Evolutionary conservation across 2,329 filamentous ascomycete species (phyloP), one percentile per base, ranked within the genome.

Genomic region (Diaporthe velutina): DNA sequence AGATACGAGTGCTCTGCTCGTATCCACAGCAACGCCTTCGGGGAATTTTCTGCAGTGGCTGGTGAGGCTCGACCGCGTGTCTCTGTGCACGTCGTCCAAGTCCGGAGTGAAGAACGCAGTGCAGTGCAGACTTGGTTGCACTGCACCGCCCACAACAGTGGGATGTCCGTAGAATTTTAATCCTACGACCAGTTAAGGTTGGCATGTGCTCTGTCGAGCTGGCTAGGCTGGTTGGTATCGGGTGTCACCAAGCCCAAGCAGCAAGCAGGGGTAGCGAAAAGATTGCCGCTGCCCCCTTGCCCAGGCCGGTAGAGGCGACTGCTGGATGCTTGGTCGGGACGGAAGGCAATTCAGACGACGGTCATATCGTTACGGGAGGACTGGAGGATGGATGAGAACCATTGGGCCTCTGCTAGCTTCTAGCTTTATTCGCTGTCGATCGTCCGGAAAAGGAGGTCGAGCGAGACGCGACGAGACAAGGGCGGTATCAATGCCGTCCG

Each of bases 401-500:
- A 38, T 38, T 67, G 45, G 35, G 45, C 33, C 8, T 30, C 22
- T 68, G 45, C 7, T 54, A 19, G 64, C 48, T 38, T 67, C 13
- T 38, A 8, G 61, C 8, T 67, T 38, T 28, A 19, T 52, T 52
- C 45, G 30, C 33, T 8, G 48, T 40, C 64, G 33, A 68, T 40
- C 64, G 48, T 68, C 48, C 33, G 64, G 64, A 68, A 68, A 54
- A 54, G 64, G 64, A 40, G 48, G 64, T 28, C 30, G 64, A 54
- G 64, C 64, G 64, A 67, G 64, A 52, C 64, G 64, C 64, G 64
- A 67, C 64, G 64, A 67, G 45, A 52, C 64, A 52, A 22, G 64
- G 64, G 45, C 64, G 48, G 64, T 52, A 67, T 52, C 64, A 67
- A 38, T 52, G 64, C 64, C 48, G 33, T 28, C 25, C 22, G 48